These are phyloP conservation scores for Ogataea populi-albae DNA, from an alignment of 805 yeast species.

Conservation along the genomic window DNA sequence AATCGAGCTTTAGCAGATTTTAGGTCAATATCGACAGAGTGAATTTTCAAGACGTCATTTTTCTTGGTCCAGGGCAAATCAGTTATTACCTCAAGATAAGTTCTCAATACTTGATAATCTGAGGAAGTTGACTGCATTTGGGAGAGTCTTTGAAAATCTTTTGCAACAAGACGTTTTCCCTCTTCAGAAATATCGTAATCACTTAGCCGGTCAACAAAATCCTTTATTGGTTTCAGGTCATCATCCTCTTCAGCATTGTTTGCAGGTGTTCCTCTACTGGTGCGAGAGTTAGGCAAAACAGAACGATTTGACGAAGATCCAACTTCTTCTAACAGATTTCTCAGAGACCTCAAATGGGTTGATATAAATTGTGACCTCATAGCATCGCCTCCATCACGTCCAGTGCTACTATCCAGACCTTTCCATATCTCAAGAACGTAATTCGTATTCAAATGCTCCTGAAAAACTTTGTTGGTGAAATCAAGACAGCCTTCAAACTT, in stretches of 20 bases:
- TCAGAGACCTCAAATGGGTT: slow-evolving; percentile 27
- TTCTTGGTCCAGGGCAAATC: slow-evolving; percentile 57
- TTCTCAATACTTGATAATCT: slow-evolving; percentile 62
- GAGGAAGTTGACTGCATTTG: slow-evolving; percentile 55
- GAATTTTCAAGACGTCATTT: slow-evolving; percentile 26
- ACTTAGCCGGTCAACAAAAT: slow-evolving; percentile 32
- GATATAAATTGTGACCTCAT: slow-evolving; percentile 28
- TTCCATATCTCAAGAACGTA: slow-evolving; percentile 31
- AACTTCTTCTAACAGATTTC: slow-evolving; percentile 24
- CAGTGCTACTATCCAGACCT: slow-evolving; percentile 21
- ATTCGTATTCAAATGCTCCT: slow-evolving; percentile 24
- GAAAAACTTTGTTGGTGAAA: slow-evolving; percentile 27
- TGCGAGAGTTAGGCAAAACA: slow-evolving; percentile 9
- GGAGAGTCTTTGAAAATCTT: slow-evolving; percentile 55
- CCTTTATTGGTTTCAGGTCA: slow-evolving; percentile 30
- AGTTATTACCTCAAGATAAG: slow-evolving; percentile 60
- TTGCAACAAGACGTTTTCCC: slow-evolving; percentile 38
- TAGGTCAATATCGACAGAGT: slow-evolving; percentile 43
- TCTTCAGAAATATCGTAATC: slow-evolving; percentile 37
- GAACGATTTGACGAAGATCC: slow-evolving; percentile 8
- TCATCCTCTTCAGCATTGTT: slow-evolving; percentile 33
- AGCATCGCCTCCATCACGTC: slow-evolving; percentile 21
- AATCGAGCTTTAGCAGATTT: slow-evolving; percentile 51
- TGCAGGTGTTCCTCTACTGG: background rate
- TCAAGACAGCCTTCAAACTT: slow-evolving; percentile 12